These are phyloP conservation scores for Rhodotorula graminis DNA, from an alignment of 768 basidiomycete genomes.

Conservation along the genomic window DNA sequence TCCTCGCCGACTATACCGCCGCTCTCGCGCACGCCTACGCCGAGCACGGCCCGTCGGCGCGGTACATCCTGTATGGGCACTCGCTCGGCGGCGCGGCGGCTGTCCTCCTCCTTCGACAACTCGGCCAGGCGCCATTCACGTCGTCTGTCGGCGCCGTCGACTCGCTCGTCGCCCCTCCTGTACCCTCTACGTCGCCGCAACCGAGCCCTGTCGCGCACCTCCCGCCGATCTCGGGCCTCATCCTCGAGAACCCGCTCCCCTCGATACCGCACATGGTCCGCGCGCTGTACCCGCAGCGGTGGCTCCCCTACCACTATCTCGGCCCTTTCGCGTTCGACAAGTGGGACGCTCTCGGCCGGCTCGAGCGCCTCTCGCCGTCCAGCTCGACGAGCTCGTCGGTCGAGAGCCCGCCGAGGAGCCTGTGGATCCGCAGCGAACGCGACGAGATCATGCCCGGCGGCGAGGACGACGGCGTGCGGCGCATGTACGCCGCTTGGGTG, in stretches of 20 bases:
- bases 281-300: conserved; percentile 53
- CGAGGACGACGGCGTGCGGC: conserved; percentile 19
- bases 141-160: neutral
- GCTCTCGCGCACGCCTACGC: conserved; percentile 3
- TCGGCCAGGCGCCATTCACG: conserved; percentile 3
- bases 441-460: conserved; percentile 55
- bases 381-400: conserved; percentile 17
- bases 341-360: conserved; percentile 52
- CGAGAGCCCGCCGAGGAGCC: conserved; percentile 41
- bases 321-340: conserved; percentile 51
- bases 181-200: neutral
- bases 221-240: conserved; percentile 46
- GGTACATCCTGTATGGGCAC: conserved; percentile 48
- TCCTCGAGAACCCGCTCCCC: conserved; percentile 56
- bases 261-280: conserved; percentile 54
- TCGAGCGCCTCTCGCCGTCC: conserved; percentile 26
- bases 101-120: conserved; percentile 48
- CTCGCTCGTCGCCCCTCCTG: neutral
- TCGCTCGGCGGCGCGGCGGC: conserved; percentile 54
- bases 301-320: conserved; percentile 56
- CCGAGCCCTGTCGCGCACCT: neutral
- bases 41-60: neutral
- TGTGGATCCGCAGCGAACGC: conserved; percentile 51
- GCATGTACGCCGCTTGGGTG: conserved; percentile 21
- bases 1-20: conserved; percentile 51